These are phyloP conservation scores for Candida sanyaensis DNA, from an alignment of 1,139 yeast species.

Conservation along the genomic window DNA sequence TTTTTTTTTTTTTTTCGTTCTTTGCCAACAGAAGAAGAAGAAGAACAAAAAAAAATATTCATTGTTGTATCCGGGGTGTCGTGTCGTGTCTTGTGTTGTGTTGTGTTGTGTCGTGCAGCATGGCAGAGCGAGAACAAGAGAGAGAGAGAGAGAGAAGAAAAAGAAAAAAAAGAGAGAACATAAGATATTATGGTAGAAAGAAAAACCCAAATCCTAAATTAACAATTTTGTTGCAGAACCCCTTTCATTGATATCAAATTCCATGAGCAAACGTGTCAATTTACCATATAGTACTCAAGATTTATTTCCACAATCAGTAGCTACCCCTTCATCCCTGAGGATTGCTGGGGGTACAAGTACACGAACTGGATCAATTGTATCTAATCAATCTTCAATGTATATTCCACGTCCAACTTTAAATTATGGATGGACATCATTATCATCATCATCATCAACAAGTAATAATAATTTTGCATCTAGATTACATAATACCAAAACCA, in stretches of 20 bases:
- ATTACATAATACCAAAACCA: constrained; percentile 23
- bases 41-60: no score
- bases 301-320: constrained; percentile 31
- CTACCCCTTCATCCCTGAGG: constrained; percentile 17
- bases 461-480: constrained; percentile 2
- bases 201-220: neutral
- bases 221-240: neutral
- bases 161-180: no score
- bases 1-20: neutral
- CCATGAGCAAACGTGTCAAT: constrained; percentile 31
- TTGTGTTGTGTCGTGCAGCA: no score
- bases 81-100: no score
- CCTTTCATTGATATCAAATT: neutral
- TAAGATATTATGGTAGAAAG: no score
- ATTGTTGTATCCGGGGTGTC: no score
- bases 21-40: no score
- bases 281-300: constrained; percentile 43
- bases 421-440: neutral
- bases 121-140: no score
- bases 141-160: no score
- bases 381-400: constrained; percentile 20
- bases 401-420: constrained; percentile 12
- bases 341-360: constrained; percentile 18
- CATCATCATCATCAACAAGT: neutral
- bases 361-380: constrained; percentile 23